These are phyloP conservation scores for Aspergillus bertholletiae DNA, from an alignment of 495 filamentous ascomycete species.

Conservation along the genomic window DNA sequence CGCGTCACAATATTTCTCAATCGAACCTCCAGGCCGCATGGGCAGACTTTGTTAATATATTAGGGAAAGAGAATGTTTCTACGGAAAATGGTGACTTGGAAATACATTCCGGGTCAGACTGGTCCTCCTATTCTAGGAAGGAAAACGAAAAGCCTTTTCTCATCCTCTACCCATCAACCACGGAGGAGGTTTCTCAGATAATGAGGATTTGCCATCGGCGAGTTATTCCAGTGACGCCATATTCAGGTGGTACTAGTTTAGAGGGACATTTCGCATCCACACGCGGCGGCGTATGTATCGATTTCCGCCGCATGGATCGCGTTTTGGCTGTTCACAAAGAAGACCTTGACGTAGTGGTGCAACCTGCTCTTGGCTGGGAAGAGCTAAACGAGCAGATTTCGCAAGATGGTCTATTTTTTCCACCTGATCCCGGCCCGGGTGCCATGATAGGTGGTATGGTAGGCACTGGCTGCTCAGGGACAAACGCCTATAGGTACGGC, in stretches of 20 bases:
- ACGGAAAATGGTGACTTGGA: conserved; percentile 64
- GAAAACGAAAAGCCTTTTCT: conserved; percentile 42
- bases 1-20: conserved; percentile 65
- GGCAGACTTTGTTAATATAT: conserved; percentile 81
- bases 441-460: conserved; percentile 71
- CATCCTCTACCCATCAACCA: conserved; percentile 49
- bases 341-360: conserved; percentile 64
- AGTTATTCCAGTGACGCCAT: conserved; percentile 60
- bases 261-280: conserved; percentile 63
- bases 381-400: conserved; percentile 55
- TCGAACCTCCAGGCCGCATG: conserved; percentile 88
- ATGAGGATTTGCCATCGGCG: conserved; percentile 63
- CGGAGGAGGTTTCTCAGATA: conserved; percentile 54
- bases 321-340: conserved; percentile 53
- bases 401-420: conserved; percentile 59
- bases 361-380: conserved; percentile 65
- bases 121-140: conserved; percentile 72
- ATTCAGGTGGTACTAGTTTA: conserved; percentile 60
- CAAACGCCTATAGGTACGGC: conserved; percentile 65
- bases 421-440: conserved; percentile 63
- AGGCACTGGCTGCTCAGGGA: conserved; percentile 62
- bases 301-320: conserved; percentile 62
- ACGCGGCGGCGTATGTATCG: conserved; percentile 59
- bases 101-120: conserved; percentile 78
- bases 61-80: conserved; percentile 82